These are phyloP conservation scores for Aspergillus chevalieri DNA, from an alignment of 2,329 filamentous ascomycete genomes.

Conservation along the genomic window DNA sequence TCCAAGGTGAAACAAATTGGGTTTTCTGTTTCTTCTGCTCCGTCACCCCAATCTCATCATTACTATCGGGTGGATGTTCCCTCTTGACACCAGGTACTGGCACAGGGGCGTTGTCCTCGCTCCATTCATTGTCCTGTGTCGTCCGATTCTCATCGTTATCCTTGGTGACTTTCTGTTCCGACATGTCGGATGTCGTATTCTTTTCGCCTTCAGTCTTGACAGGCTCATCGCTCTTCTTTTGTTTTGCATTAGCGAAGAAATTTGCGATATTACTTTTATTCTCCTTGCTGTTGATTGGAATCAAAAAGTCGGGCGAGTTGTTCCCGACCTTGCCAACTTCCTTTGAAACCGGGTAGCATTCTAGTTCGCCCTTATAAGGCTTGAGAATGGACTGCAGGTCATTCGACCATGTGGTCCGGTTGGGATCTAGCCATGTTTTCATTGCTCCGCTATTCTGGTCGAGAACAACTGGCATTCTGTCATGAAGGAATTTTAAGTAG, in stretches of 20 bases:
- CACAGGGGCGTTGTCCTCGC: constrained; percentile 49
- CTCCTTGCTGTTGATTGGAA: constrained; percentile 75
- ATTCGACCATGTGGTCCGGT: constrained; percentile 63
- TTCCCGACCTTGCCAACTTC: constrained; percentile 94
- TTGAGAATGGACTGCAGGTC: constrained; percentile 74
- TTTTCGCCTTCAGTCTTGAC: constrained; percentile 23
- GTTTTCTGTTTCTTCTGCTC: constrained; percentile 21
- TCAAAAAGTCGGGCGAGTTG: constrained; percentile 73
- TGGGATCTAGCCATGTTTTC: constrained; percentile 71
- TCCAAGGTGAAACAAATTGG: constrained; percentile 12
- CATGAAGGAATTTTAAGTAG: constrained; percentile 79
- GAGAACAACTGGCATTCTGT: constrained; percentile 91
- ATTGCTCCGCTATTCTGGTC: constrained; percentile 67
- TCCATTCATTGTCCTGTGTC: constrained; percentile 41
- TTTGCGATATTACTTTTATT: constrained; percentile 94
- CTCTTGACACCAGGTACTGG: constrained; percentile 45
- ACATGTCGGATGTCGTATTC: constrained; percentile 19
- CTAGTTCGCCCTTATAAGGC: constrained; percentile 71
- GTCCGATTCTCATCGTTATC: constrained; percentile 22
- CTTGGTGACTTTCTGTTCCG: constrained; percentile 21
- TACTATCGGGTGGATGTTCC: constrained; percentile 33
- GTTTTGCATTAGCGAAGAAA: constrained; percentile 66
- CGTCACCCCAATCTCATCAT: constrained; percentile 9
- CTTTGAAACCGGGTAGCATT: constrained; percentile 77
- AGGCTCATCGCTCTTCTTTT: constrained; percentile 25